phyloP scores from a whole-genome alignment of 306 rosid species.

The Cucurbita argyrosperma region DNA sequence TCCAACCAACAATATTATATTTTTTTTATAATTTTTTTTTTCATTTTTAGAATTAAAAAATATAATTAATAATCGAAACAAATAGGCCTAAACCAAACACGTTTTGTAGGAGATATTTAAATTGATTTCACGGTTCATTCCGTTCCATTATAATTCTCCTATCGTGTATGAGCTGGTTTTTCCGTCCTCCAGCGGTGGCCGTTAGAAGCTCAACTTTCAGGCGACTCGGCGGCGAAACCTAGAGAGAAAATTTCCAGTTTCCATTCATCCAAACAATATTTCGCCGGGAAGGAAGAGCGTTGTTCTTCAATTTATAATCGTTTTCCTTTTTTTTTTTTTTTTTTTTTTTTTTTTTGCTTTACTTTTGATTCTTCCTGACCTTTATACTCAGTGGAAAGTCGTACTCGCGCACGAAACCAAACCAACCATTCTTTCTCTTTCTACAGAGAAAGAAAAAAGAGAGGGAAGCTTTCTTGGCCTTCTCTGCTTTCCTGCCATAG shows the following conservation, averaged over 20 bases:
- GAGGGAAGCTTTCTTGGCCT: conserved; percentile 1
- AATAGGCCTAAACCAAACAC: conserved; percentile 2
- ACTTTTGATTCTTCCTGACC: background rate
- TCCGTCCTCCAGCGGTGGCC: background rate
- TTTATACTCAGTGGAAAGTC: conserved; percentile 6
- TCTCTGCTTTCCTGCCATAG: background rate
- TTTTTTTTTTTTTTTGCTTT: background rate
- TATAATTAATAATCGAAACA: background rate
- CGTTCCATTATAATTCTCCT: background rate
- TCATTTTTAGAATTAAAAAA: background rate
- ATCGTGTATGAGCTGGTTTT: background rate
- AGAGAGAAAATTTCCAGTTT: background rate
- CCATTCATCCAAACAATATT: background rate
- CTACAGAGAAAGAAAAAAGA: background rate
- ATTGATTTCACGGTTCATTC: background rate
- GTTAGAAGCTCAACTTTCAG: too few relatives aligned
- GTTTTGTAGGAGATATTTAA: background rate
- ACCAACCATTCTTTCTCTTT: background rate
- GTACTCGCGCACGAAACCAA: conserved; percentile 1
- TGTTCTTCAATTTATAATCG: background rate
- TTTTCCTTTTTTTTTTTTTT: background rate
- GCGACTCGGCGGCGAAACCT: background rate
- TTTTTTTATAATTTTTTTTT: too few relatives aligned
- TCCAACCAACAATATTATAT: background rate
- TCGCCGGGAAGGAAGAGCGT: background rate